phyloP scores from a whole-genome alignment of 345 rosid species.

The Microcos paniculata region DNA sequence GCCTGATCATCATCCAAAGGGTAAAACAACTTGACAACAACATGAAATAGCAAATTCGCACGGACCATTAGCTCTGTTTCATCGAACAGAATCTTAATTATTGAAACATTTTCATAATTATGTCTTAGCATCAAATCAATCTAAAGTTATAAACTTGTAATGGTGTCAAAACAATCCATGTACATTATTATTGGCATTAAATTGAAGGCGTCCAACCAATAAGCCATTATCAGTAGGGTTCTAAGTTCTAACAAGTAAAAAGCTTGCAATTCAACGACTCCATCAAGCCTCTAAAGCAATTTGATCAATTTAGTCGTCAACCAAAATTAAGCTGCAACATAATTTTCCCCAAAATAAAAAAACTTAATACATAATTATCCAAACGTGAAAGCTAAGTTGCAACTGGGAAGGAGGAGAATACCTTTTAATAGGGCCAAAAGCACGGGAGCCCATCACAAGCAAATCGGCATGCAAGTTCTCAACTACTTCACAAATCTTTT shows the following conservation, averaged over 20 bases:
- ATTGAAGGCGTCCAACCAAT: neutral
- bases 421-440: conserved; percentile 89
- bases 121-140: neutral
- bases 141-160: neutral
- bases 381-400: too few relatives aligned
- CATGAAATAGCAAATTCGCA: too few relatives aligned
- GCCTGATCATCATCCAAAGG: neutral
- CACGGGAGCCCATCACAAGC: conserved; percentile 81
- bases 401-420: neutral
- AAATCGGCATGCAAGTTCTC: conserved; percentile 66
- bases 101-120: neutral
- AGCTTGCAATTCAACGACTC: neutral
- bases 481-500: conserved; percentile 71
- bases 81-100: too few relatives aligned
- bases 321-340: neutral
- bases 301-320: neutral
- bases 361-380: too few relatives aligned
- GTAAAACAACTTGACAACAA: neutral
- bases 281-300: neutral
- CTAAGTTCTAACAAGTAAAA: neutral
- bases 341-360: too few relatives aligned
- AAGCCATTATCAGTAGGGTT: neutral
- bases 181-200: neutral
- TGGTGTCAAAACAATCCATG: neutral
- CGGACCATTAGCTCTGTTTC: too few relatives aligned